A percentile compares a stretch with the other conserved stretches of the same genome.
phyloP scores from a whole-genome alignment of 2,329 filamentous ascomycete genomes.

The Colletotrichum salicis region DNA sequence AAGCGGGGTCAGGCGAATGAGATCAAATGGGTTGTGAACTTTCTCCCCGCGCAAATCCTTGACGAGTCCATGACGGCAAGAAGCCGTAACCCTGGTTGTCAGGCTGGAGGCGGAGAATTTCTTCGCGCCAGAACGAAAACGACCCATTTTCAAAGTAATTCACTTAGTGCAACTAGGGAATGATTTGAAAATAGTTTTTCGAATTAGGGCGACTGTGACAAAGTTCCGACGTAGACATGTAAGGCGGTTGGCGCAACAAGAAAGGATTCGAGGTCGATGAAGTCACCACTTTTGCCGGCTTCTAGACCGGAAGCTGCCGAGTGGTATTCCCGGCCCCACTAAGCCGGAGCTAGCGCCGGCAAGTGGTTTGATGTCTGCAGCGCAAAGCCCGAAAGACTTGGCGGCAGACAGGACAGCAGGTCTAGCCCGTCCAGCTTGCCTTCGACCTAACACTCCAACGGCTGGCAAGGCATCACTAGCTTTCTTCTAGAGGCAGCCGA shows the following conservation, averaged over 20 bases:
- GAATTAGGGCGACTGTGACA: background rate
- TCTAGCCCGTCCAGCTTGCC: background rate
- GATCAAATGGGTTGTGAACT: background rate
- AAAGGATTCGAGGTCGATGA: slow-evolving; percentile 25
- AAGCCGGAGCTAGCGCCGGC: slow-evolving; percentile 28
- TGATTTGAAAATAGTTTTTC: background rate
- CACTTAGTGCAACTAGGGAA: background rate
- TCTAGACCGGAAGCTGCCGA: slow-evolving; percentile 12
- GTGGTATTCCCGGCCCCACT: slow-evolving; percentile 30
- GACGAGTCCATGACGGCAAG: slow-evolving; percentile 18
- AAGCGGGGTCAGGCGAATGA: slow-evolving; percentile 1
- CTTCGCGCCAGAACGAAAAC: background rate
- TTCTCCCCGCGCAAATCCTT: background rate
- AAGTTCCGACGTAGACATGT: background rate
- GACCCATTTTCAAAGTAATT: background rate
- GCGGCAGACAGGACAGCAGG: background rate
- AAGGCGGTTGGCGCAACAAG: background rate
- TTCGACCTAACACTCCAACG: slow-evolving; percentile 12
- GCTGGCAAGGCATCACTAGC: background rate
- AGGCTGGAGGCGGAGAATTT: background rate
- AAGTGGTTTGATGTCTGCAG: slow-evolving; percentile 7
- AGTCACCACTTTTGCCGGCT: slow-evolving; percentile 32
- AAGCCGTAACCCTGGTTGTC: background rate
- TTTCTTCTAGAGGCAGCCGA: background rate
- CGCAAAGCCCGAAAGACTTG: background rate